phyloP scores from a whole-genome alignment of 108 stramenopile genomes.

The Cyclostephanos invisitatus region DNA sequence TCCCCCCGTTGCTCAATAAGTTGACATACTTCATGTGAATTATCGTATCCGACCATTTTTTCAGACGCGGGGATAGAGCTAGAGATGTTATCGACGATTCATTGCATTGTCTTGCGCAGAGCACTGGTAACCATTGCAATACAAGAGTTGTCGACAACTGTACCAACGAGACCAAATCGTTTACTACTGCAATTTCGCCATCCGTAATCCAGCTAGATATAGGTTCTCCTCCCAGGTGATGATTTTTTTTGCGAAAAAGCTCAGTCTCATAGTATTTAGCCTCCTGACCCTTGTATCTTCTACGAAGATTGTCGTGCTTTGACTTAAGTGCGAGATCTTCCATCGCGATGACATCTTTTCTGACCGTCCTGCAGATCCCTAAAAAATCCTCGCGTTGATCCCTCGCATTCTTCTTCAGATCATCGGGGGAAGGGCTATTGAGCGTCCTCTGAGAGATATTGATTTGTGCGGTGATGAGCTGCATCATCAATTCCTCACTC shows the following conservation, averaged over 20 bases:
- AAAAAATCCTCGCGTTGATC: slow-evolving; percentile 11
- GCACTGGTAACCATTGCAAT: slow-evolving; percentile 36
- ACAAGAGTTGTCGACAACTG: slow-evolving; percentile 17
- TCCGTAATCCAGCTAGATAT: slow-evolving; percentile 6
- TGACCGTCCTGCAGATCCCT: slow-evolving; percentile 4
- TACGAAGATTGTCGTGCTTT: background rate
- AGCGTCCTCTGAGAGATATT: slow-evolving; percentile 23
- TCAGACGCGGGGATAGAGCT: slow-evolving; percentile 22
- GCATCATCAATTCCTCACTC: slow-evolving; percentile 22
- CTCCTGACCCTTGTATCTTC: background rate
- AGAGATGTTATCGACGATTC: slow-evolving; percentile 5
- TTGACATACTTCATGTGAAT: background rate
- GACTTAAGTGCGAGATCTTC: slow-evolving; percentile 20
- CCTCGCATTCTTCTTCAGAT: slow-evolving; percentile 15
- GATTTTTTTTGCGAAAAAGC: background rate
- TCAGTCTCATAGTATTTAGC: slow-evolving; percentile 5
- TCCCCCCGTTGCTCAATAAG: background rate
- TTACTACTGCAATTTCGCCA: background rate
- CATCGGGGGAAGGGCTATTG: slow-evolving; percentile 3
- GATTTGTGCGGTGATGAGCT: slow-evolving; percentile 29
- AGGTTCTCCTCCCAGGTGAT: slow-evolving; percentile 9
- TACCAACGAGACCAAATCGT: slow-evolving; percentile 9
- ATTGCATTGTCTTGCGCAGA: slow-evolving; percentile 31
- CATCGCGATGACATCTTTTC: slow-evolving; percentile 19
- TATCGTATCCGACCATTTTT: slow-evolving; percentile 27